Evolutionary conservation across 148 eudicot genomes (phyloP), one percentile per base, ranked within the genome.

Genomic region (Heliamphora exappendiculata): DNA sequence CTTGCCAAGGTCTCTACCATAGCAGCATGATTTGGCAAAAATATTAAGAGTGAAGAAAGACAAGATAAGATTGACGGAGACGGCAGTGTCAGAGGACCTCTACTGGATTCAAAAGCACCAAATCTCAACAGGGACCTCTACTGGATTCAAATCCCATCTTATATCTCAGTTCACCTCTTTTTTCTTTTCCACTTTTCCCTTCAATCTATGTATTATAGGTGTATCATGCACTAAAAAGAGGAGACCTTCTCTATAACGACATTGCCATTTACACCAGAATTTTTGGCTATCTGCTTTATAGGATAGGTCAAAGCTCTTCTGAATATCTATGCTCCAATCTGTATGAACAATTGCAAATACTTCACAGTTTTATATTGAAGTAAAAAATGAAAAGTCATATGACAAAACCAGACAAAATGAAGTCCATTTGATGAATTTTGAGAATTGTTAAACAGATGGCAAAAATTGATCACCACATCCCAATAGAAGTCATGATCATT

Each of bases 301-400:
- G 98, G 98, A 88, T 94, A 94, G 14, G 84, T 39, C 85, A 92
- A 78, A 16, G 98, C 97, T 67, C 84, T 92, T 81, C 88, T 90
- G 58, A 92, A 83, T 74, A 94, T 94, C 74, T 94, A 97, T 9
- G 98, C 98, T 87, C 98, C 98, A 67, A 94, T 78, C 98, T 92
- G 87, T 65, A 78, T 63, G 20, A 55, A 74, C 72, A 36, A 42
- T 26, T 50, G 28, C 13, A 69, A 14, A 26, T 22, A 33, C 19
- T 45, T 29, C 22, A 67, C 10, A 26, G 14, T 26, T 26, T 24
- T 69, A 69, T 14, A 47, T 16, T 26, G 55, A 22, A 69, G 26
- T 26, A 28, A 36, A 45, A 69, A 69, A 0, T 31, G 4, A 8
- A 20, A 14, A 50, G 28, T 70, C 16, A 50, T 70, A 44, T 0